Conservation (phyloP, 768 basidiomycete genomes). For the Amanita pseudoporphyria region DNA sequence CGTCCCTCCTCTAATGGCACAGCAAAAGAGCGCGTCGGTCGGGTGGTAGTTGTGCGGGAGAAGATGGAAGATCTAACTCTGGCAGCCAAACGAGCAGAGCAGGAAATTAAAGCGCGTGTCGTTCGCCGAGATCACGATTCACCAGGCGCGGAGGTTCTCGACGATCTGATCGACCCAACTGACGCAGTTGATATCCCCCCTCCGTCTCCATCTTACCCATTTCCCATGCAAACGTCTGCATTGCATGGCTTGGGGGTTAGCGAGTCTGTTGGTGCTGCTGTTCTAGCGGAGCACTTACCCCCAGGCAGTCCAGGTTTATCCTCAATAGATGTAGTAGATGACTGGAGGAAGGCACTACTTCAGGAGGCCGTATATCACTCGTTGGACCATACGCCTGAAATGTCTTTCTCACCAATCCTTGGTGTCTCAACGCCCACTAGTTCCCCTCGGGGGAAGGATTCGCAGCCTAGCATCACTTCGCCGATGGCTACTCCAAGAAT, state of each 20-base stretch:
- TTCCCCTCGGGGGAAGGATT: conserved; percentile 17
- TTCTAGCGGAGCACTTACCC: conserved; percentile 67
- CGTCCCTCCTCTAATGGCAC: conserved; percentile 22
- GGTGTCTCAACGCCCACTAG: conserved; percentile 30
- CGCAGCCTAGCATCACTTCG: conserved; percentile 8
- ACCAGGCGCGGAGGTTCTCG: conserved; percentile 28
- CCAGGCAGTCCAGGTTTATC: conserved; percentile 54
- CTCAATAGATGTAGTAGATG: conserved; percentile 38
- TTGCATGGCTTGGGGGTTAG: conserved; percentile 63
- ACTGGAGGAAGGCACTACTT: conserved; percentile 70
- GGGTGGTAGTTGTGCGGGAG: conserved; percentile 80
- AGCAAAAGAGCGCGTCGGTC: conserved; percentile 33
- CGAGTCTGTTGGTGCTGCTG: conserved; percentile 66
- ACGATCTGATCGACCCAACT: conserved; percentile 72
- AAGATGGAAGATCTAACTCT: conserved; percentile 60
- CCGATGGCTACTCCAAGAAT: conserved; percentile 16
- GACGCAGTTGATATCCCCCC: conserved; percentile 75
- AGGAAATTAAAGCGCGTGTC: conserved; percentile 53
- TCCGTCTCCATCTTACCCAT: conserved; percentile 57
- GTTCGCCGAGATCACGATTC: conserved; percentile 35
- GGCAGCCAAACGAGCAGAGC: conserved; percentile 70
- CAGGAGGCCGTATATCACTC: conserved; percentile 75
- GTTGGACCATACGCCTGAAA: conserved; percentile 42
- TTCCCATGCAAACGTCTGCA: conserved; percentile 69
- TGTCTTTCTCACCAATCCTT: conserved; percentile 32